phyloP scores from a whole-genome alignment of 1,284 basidiomycete species.

The Malassezia sympodialis region DNA sequence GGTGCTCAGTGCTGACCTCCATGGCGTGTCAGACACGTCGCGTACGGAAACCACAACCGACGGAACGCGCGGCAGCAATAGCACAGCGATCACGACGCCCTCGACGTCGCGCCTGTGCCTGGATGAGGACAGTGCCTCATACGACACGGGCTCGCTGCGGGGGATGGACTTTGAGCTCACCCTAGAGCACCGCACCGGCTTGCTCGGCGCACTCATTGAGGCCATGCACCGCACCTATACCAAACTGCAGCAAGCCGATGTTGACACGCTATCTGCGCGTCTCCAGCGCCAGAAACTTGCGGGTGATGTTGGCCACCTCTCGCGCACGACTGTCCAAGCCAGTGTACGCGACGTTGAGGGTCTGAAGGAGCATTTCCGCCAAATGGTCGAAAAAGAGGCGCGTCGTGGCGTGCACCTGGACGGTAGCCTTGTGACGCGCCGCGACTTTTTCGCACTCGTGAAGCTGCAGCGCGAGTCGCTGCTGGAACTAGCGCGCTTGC shows the following conservation, averaged over 20 bases:
- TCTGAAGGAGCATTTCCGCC: slow-evolving; percentile 65
- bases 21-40: neutral
- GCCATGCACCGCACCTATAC: slow-evolving; percentile 60
- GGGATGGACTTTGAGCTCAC: neutral
- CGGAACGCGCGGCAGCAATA: neutral
- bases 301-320: slow-evolving; percentile 76
- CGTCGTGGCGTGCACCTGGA: slow-evolving; percentile 15
- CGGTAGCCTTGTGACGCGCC: slow-evolving; percentile 58
- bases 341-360: slow-evolving; percentile 64
- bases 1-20: neutral
- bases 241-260: slow-evolving; percentile 69
- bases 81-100: neutral
- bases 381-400: slow-evolving; percentile 53
- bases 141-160: slow-evolving; percentile 8
- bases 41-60: neutral
- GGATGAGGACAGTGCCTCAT: neutral
- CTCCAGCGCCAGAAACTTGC: slow-evolving; percentile 81
- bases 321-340: slow-evolving; percentile 66
- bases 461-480: slow-evolving; percentile 77
- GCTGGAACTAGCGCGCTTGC: slow-evolving; percentile 68
- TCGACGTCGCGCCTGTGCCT: neutral
- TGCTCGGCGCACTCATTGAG: slow-evolving; percentile 60
- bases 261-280: slow-evolving; percentile 73
- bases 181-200: slow-evolving; percentile 34
- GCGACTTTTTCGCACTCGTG: slow-evolving; percentile 72